phyloP scores from a whole-genome alignment of 768 basidiomycete species.

The Leccinum disarticulatum region DNA sequence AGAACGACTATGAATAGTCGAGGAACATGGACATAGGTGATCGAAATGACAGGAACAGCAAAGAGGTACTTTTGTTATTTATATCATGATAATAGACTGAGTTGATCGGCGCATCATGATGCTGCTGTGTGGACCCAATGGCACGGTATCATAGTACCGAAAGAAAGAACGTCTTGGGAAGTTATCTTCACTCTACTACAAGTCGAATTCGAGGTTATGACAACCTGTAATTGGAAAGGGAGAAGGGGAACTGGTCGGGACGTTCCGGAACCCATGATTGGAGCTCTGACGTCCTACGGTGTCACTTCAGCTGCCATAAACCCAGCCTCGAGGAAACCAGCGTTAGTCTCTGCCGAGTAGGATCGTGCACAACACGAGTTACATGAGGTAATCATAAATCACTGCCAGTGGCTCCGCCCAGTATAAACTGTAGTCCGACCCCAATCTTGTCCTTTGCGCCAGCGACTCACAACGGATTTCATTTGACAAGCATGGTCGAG shows the following conservation, averaged over 20 bases:
- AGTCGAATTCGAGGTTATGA: not conserved
- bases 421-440: constrained; percentile 12
- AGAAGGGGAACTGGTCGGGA: not conserved
- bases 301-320: not conserved
- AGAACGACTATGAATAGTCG: not conserved
- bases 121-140: no score
- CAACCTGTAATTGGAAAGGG: not conserved
- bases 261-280: no score
- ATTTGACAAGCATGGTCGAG: constrained; percentile 26
- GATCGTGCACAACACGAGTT: not conserved
- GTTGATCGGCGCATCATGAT: no score
- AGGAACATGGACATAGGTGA: not conserved
- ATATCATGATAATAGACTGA: no score
- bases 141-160: no score
- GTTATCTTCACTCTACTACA: not conserved
- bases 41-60: not conserved
- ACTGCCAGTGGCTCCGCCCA: not conserved
- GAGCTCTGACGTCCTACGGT: not conserved
- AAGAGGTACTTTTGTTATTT: not conserved
- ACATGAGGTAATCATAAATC: constrained; percentile 26
- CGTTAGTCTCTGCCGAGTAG: not conserved
- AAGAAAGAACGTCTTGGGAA: no score
- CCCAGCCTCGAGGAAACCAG: not conserved
- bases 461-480: not conserved
- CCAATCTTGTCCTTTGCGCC: constrained; percentile 5